A percentile compares a stretch with the other conserved stretches of the same genome.
These are phyloP conservation scores for Emericellopsis atlantica DNA, from an alignment of 2,329 filamentous ascomycete genomes.

Conservation along the genomic window DNA sequence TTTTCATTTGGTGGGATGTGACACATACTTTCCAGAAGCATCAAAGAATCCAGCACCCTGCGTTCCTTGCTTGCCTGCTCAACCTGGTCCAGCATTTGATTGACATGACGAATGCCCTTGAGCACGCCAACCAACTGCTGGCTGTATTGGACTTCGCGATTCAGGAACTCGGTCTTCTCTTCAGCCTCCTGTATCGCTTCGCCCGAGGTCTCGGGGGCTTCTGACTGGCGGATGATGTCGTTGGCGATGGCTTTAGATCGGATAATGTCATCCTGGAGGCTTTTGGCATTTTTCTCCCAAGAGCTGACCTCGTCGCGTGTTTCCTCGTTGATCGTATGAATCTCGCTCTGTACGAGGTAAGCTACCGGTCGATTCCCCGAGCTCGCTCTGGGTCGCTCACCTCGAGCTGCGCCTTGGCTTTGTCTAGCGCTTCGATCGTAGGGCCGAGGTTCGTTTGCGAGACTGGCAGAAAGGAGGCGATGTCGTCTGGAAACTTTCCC, in stretches of 20 bases:
- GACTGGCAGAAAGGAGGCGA: conserved; percentile 21
- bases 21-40: conserved; percentile 39
- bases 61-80: conserved; percentile 42
- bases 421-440: conserved; percentile 23
- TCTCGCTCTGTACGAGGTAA: conserved; percentile 34
- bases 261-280: conserved; percentile 75
- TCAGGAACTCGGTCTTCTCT: conserved; percentile 41
- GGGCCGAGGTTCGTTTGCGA: conserved; percentile 23
- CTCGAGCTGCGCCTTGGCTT: conserved; percentile 23
- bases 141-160: conserved; percentile 45
- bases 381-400: conserved; percentile 10
- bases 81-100: conserved; percentile 48
- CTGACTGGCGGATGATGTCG: conserved; percentile 68
- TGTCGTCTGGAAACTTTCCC: conserved; percentile 25
- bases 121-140: conserved; percentile 40
- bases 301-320: conserved; percentile 68
- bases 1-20: background rate
- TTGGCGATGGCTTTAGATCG: conserved; percentile 67
- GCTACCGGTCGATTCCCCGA: background rate
- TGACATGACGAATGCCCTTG: conserved; percentile 39
- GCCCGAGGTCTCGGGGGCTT: conserved; percentile 44
- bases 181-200: conserved; percentile 39
- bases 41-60: conserved; percentile 43
- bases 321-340: conserved; percentile 64
- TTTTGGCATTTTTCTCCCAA: conserved; percentile 77